Percentiles rank a stretch among this genome's conserved stretches.
These are phyloP conservation scores for Rossbeevera mucosa DNA, from an alignment of 768 basidiomycete genomes.

Conservation along the genomic window DNA sequence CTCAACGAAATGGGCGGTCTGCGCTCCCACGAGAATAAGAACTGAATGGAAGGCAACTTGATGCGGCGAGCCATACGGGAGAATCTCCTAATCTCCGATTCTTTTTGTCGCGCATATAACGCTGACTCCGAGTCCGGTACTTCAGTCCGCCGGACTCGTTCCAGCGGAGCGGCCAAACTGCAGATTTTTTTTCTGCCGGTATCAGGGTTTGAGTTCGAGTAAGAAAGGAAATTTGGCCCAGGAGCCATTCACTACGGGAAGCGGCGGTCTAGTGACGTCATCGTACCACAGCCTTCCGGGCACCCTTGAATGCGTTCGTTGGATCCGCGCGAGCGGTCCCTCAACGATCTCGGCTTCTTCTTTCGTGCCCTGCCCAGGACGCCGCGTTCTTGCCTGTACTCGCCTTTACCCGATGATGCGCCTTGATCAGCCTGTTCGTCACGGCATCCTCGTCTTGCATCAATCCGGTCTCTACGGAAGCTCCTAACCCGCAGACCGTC, in stretches of 20 bases:
- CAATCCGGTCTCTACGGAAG: conserved; percentile 70
- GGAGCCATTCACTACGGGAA: too few relatives aligned
- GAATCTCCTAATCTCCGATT: too few relatives aligned
- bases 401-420: conserved; percentile 5
- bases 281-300: background rate
- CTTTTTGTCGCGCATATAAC: background rate
- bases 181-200: background rate
- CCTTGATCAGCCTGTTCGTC: conserved; percentile 15
- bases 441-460: conserved; percentile 54
- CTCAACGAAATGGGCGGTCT: background rate
- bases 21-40: background rate
- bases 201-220: background rate
- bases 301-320: background rate
- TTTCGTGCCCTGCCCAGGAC: conserved; percentile 34
- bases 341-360: conserved; percentile 56
- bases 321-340: conserved; percentile 37
- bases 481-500: conserved; percentile 60
- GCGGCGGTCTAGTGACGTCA: too few relatives aligned
- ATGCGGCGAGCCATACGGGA: background rate
- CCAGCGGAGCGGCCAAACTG: background rate
- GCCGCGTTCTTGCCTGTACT: background rate
- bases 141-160: background rate
- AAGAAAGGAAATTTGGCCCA: background rate
- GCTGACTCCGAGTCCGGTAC: background rate
- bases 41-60: background rate